A percentile compares a stretch with the other conserved stretches of the same genome.
These are phyloP conservation scores for Toxoplasma gondii DNA, from an alignment of 169 alveolate species.

Conservation along the genomic window DNA sequence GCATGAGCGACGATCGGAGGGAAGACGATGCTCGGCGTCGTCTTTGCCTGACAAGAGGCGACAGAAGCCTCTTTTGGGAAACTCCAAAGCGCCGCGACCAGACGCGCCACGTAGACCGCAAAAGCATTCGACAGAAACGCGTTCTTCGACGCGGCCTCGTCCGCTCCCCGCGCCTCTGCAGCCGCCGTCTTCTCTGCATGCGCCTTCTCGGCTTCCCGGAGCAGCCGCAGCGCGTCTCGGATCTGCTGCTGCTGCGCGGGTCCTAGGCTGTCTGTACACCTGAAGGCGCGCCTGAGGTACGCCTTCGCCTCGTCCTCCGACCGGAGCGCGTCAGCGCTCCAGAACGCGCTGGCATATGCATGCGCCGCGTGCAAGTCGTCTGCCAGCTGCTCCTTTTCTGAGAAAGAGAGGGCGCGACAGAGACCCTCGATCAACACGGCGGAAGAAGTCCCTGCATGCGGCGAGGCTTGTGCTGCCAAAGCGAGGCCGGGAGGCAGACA, in stretches of 20 bases:
- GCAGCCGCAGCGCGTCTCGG: conserved; percentile 32
- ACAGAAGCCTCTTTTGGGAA: neutral
- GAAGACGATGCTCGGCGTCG: neutral
- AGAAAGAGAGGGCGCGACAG: neutral
- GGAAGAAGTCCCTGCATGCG: neutral
- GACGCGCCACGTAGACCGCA: neutral
- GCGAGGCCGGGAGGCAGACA: neutral
- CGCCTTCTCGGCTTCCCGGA: conserved; percentile 19
- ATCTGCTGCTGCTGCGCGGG: neutral
- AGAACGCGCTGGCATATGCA: neutral
- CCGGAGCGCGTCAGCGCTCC: neutral
- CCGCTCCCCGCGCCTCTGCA: neutral
- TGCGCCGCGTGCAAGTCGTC: neutral
- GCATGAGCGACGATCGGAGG: neutral
- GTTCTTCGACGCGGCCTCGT: neutral
- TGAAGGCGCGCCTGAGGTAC: neutral
- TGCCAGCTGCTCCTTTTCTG: neutral
- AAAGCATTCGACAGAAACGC: neutral
- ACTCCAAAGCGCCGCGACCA: neutral
- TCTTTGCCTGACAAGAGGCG: neutral
- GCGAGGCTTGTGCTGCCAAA: neutral
- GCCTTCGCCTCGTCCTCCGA: neutral
- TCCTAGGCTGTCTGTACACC: neutral
- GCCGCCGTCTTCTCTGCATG: neutral
- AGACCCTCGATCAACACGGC: neutral